These are phyloP conservation scores for Tetrapyrgos nigripes DNA, from an alignment of 1,284 basidiomycete species.

Conservation along the genomic window DNA sequence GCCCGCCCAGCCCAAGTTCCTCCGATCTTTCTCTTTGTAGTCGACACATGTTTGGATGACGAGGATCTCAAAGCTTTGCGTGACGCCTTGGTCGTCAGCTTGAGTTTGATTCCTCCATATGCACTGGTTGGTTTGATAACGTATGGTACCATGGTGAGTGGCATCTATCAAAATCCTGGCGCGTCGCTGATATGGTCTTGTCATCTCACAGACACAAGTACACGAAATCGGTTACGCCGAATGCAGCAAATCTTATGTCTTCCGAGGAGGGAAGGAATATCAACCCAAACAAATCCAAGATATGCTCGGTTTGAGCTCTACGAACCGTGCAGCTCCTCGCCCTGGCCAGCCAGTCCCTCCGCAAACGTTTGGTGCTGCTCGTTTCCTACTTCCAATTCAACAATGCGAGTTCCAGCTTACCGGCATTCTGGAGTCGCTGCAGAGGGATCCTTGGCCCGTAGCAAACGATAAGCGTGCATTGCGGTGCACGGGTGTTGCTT, in stretches of 20 bases:
- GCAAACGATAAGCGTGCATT: conserved; percentile 95
- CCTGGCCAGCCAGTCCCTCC: conserved; percentile 89
- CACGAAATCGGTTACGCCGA: conserved; percentile 97
- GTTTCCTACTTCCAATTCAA: conserved; percentile 93
- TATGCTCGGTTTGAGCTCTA: conserved; percentile 91
- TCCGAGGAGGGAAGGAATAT: conserved; percentile 99
- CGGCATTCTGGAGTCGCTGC: conserved; percentile 88
- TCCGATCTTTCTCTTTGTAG: conserved; percentile 96
- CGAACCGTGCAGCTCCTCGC: conserved; percentile 80
- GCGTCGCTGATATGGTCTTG: neutral
- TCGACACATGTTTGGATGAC: conserved; percentile 97
- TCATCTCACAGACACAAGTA: conserved; percentile 81
- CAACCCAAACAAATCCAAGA: conserved; percentile 97
- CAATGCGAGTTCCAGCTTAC: conserved; percentile 98
- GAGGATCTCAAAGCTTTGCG: conserved; percentile 95
- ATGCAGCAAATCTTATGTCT: conserved; percentile 98
- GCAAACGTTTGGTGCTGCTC: conserved; percentile 85
- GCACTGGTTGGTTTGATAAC: conserved; percentile 97
- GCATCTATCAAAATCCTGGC: neutral
- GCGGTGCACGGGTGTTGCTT: conserved; percentile 94
- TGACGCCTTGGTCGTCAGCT: conserved; percentile 91
- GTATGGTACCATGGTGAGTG: conserved; percentile 91
- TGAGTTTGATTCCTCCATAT: conserved; percentile 92
- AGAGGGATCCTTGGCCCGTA: conserved; percentile 97
- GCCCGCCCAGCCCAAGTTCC: conserved; percentile 91